phyloP scores from a whole-genome alignment of 805 yeast genomes.

The Wickerhamiella australiensis region DNA sequence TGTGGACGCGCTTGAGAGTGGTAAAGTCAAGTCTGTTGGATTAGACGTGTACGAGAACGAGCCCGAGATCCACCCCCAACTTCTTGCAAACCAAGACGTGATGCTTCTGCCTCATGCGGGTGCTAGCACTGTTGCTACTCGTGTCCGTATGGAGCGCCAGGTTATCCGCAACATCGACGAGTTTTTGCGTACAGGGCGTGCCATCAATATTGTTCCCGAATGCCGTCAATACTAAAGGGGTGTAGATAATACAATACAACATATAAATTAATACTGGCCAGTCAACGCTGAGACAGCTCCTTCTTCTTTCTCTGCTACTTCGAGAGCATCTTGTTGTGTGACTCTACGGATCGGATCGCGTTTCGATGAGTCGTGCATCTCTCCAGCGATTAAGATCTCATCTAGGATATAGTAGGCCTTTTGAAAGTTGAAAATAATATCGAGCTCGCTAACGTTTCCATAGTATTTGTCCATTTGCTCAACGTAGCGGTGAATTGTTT shows the following conservation, averaged over 20 bases:
- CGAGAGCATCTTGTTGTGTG: slow-evolving; percentile 76
- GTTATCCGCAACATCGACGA: slow-evolving; percentile 54
- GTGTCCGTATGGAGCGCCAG: slow-evolving; percentile 65
- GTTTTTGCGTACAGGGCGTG: slow-evolving; percentile 52
- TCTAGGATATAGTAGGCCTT: slow-evolving; percentile 87
- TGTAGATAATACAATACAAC: background rate
- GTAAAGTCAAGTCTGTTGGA: slow-evolving; percentile 44
- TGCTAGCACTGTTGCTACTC: slow-evolving; percentile 32
- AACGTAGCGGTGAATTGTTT: slow-evolving; percentile 81
- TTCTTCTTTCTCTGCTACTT: slow-evolving; percentile 56
- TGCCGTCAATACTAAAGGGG: slow-evolving; percentile 1
- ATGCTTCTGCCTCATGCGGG: slow-evolving; percentile 49
- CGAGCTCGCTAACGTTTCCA: slow-evolving; percentile 93
- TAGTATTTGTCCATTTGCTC: slow-evolving; percentile 94
- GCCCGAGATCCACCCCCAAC: slow-evolving; percentile 40
- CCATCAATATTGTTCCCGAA: slow-evolving; percentile 70
- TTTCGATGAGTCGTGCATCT: slow-evolving; percentile 69
- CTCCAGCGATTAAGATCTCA: slow-evolving; percentile 81
- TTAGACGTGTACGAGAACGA: slow-evolving; percentile 49
- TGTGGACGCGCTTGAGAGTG: slow-evolving; percentile 36
- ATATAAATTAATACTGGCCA: slow-evolving; percentile 1
- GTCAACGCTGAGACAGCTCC: slow-evolving; percentile 24
- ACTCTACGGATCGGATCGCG: slow-evolving; percentile 68
- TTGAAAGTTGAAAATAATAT: slow-evolving; percentile 89
- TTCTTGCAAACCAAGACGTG: slow-evolving; percentile 35